Evolutionary conservation across 306 rosid species (phyloP), one percentile per base, ranked within the genome.

Genomic region (Castanea sativa): DNA sequence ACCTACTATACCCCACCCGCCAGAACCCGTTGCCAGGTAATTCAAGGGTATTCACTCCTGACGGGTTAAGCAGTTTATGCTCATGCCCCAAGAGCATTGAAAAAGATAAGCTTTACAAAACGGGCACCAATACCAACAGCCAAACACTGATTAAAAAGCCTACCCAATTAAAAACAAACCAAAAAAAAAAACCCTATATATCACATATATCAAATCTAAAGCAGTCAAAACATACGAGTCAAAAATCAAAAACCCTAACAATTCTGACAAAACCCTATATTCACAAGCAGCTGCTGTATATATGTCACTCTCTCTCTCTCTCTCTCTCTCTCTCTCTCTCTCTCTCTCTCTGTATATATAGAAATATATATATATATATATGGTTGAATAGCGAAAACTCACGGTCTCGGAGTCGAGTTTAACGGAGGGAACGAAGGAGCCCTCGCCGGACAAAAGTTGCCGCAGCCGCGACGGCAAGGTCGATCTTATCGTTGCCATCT

Each of bases 401-500:
- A 96, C 99, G 2, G 98, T 89, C 86, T 96, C 98, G 5, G 99
- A 83, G 76, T 93, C 97, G 72, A 93, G 85, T 75, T 92, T 96
- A 76, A 90, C 55, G 45, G 99, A 92, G 43, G 99, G 96, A 23
- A 96, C 99, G 57, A 88, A 85, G 73, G 89, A 87, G 65, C 97
- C 93, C 79, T 96, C 99, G 79, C 82, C 90, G 5, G 97, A 90
- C 25, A 96, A 86, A 76, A 96, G 92, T 75, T 93, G 97, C 74
- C 99, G 93, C 82, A 96, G 84, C 96, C 99, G 85, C 76, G 98
- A 93, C 27, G 99, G 98, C 93, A 92, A 92, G 87, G 90, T 93
- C 78, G 99, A 92, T 89, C 97, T 85, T 74, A 85, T 85, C 80
- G 98, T 82, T 78, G 93, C 77, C 99, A 96, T 96, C 88, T 83